Base-by-base conservation (phyloP, 495 filamentous ascomycete species). In the Aspergillus campestris region DNA sequence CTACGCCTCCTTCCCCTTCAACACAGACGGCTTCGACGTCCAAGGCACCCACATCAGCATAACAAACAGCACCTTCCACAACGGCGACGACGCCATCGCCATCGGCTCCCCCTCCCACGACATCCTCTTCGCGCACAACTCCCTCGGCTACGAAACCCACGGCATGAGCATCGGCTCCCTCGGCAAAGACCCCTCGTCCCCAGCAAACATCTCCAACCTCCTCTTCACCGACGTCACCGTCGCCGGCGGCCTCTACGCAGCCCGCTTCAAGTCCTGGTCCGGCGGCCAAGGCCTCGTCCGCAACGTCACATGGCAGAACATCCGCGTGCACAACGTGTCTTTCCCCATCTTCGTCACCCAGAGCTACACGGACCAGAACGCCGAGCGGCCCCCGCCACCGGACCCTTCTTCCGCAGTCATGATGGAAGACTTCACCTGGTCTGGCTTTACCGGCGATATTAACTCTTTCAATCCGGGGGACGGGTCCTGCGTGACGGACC, bases 341-440 rank as follows among this genome's bases (percentile, higher is more conserved):
- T 72, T 72, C 42, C 69, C 67, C 0, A 67, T 70, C 34, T 70
- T 69, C 39, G 67, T 69, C 6, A 69, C 65, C 8, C 65, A 69
- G 48, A 66, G 53, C 38, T 70, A 68, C 49, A 39, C 46, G 55
- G 62, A 70, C 38, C 61, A 67, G 38, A 55, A 57, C 15, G 59
- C 50, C 7, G 56, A 50, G 6, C 49, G 60, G 46, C 53, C 51
- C 1, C 52, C 52, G 15, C 40, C 53, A 3, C 44, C 47, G 5
- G 53, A 56, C 35, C 57, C 61, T 38, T 63, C 63, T 40, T 53
- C 58, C 6, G 56, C 58, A 28, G 62, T 68, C 7, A 50, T 53
- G 33, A 67, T 72, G 64, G 47, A 61, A 30, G 58, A 67, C 42
- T 69, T 72, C 36, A 60, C 47, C 24, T 69, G 64, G 66, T 45